Percentiles rank a stretch among this genome's conserved stretches.
Evolutionary conservation across 441 rosid species (phyloP).

Genomic region (Populus hybrid): DNA sequence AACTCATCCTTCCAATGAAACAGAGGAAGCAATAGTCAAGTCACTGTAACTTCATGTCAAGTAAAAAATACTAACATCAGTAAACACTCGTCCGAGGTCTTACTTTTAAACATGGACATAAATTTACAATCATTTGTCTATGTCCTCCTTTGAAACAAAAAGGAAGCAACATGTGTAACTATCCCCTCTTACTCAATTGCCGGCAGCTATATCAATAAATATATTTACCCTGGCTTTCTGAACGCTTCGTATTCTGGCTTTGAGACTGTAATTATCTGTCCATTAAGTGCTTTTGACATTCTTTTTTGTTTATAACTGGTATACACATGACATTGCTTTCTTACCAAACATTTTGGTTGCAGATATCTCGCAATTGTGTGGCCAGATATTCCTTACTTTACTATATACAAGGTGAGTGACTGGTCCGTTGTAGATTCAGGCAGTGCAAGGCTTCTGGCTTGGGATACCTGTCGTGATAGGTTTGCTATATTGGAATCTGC

Average conservation of each 20-base stretch:
- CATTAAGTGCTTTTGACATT: not conserved
- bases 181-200: not conserved
- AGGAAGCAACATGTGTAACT: not conserved
- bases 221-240: not conserved
- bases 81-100: not conserved
- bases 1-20: not conserved
- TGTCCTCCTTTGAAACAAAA: conserved; percentile 1
- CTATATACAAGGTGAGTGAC: conserved; percentile 90
- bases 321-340: conserved; percentile 15
- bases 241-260: not conserved
- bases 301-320: not conserved
- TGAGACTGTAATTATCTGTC: conserved; percentile 3
- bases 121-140: not conserved
- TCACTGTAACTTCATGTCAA: not conserved
- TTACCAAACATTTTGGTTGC: conserved; percentile 35
- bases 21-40: not conserved
- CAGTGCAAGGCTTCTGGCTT: conserved; percentile 91
- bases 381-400: conserved; percentile 97
- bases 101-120: conserved; percentile 7
- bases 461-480: conserved; percentile 96
- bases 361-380: conserved; percentile 95
- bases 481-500: conserved; percentile 91
- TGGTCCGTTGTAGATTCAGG: conserved; percentile 99
- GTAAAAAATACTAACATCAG: not conserved
- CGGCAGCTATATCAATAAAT: not conserved